These are phyloP conservation scores for Hypoxylon sp. DNA, from an alignment of 2,329 filamentous ascomycete species.

Conservation along the genomic window DNA sequence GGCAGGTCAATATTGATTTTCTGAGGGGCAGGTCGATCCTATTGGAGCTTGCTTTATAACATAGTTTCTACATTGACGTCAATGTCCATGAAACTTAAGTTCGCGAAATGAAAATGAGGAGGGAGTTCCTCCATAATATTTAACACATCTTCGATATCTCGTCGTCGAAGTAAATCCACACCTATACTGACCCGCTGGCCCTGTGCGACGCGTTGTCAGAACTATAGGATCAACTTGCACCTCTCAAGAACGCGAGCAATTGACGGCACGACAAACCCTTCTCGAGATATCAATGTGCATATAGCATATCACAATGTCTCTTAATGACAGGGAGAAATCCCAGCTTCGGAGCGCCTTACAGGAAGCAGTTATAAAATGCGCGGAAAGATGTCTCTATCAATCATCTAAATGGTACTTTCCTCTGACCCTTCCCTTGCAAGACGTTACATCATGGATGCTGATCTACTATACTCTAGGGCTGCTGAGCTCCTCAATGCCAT, in stretches of 20 bases:
- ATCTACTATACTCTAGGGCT: slow-evolving; percentile 72
- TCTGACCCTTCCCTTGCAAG: not conserved
- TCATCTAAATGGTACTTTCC: slow-evolving; percentile 88
- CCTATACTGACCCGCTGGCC: not conserved
- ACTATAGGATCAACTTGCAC: slow-evolving; percentile 15
- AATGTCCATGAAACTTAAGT: not conserved
- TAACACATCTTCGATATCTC: not conserved
- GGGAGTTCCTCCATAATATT: not conserved
- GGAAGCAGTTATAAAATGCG: slow-evolving; percentile 90
- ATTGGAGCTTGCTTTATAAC: slow-evolving; percentile 1
- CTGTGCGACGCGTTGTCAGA: slow-evolving; percentile 16
- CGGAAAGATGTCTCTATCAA: slow-evolving; percentile 94
- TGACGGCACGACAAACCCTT: not conserved
- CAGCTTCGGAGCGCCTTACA: slow-evolving; percentile 83
- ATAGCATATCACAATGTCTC: slow-evolving; percentile 60
- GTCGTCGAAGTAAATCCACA: not conserved
- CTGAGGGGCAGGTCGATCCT: slow-evolving; percentile 33
- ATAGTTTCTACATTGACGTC: not conserved
- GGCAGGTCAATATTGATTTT: slow-evolving; percentile 41
- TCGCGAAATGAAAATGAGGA: not conserved
- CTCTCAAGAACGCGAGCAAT: not conserved
- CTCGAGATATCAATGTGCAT: slow-evolving; percentile 26
- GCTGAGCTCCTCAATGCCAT: slow-evolving; percentile 93
- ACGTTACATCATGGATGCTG: not conserved
- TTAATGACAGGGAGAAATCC: slow-evolving; percentile 69